Evolutionary conservation across 2,329 filamentous ascomycete species (phyloP).

Genomic region (Xylariaceae sp.): DNA sequence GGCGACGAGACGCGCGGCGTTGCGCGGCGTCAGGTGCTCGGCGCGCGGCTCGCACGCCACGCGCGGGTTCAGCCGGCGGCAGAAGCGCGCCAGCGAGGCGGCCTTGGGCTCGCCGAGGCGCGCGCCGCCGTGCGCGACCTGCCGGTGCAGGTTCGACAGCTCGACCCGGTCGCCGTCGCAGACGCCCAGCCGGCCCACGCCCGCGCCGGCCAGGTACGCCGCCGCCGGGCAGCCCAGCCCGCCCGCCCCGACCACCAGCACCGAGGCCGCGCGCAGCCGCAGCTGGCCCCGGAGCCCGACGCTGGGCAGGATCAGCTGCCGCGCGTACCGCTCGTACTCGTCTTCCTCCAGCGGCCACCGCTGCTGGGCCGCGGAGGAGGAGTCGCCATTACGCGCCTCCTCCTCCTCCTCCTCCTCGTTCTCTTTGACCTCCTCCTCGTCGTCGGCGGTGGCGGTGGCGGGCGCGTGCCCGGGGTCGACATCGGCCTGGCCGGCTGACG

Average conservation of each 20-base stretch:
- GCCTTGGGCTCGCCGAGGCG: slow-evolving; percentile 73
- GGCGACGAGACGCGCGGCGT: slow-evolving; percentile 58
- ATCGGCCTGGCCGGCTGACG: slow-evolving; percentile 8
- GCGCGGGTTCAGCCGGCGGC: slow-evolving; percentile 61
- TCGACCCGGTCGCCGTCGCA: slow-evolving; percentile 87
- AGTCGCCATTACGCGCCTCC: no score
- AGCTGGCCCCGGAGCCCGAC: slow-evolving; percentile 76
- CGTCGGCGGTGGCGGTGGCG: background rate
- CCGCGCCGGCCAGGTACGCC: slow-evolving; percentile 85
- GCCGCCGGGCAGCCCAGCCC: slow-evolving; percentile 89
- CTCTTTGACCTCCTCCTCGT: no score
- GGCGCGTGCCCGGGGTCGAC: background rate
- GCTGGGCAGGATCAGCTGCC: slow-evolving; percentile 82
- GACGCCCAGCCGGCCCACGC: slow-evolving; percentile 74
- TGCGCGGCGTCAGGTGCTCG: slow-evolving; percentile 59
- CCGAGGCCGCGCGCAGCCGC: slow-evolving; percentile 57
- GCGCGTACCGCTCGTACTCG: slow-evolving; percentile 81
- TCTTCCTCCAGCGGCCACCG: slow-evolving; percentile 61
- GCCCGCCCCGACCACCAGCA: slow-evolving; percentile 80
- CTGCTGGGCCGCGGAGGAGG: background rate
- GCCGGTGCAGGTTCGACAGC: slow-evolving; percentile 83
- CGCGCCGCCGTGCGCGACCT: slow-evolving; percentile 69
- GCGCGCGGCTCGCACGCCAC: slow-evolving; percentile 56
- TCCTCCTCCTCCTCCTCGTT: no score
- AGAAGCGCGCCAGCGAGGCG: slow-evolving; percentile 58